Evolutionary conservation across 78 protist species (phyloP).

Genomic region (Planoprotostelium fungivorum): DNA sequence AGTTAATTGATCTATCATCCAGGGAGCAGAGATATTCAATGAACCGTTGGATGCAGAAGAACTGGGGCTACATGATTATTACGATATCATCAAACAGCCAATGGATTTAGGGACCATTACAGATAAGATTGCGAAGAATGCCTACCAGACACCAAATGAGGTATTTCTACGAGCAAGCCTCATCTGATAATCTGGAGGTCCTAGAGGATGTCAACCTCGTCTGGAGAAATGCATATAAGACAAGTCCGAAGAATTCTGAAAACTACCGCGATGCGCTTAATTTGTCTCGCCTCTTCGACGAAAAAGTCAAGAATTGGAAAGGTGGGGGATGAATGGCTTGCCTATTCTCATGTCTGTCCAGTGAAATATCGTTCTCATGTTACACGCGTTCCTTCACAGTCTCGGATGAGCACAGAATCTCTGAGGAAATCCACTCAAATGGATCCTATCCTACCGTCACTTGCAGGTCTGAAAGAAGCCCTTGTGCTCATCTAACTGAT

Average conservation of each 20-base stretch:
- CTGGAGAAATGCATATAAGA: neutral
- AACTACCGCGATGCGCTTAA: neutral
- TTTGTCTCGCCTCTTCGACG: neutral
- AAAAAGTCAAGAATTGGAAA: neutral
- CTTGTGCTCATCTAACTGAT: too few relatives aligned
- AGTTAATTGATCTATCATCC: too few relatives aligned
- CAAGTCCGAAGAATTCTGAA: neutral
- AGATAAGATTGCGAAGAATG: conserved; percentile 12
- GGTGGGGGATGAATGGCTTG: too few relatives aligned
- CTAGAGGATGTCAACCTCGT: neutral
- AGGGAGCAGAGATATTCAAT: neutral
- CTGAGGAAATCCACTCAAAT: too few relatives aligned
- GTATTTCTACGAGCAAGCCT: conserved; percentile 11
- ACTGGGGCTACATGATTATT: conserved; percentile 25
- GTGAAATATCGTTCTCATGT: too few relatives aligned
- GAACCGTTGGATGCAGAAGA: neutral
- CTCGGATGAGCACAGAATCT: too few relatives aligned
- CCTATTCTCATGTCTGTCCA: too few relatives aligned
- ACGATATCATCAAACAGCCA: conserved; percentile 33
- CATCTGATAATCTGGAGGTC: neutral
- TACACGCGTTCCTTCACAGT: too few relatives aligned
- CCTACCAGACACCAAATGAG: conserved; percentile 7
- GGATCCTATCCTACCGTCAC: too few relatives aligned
- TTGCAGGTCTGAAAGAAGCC: too few relatives aligned
- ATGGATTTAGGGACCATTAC: conserved; percentile 34